Evolutionary conservation across 768 basidiomycete species (phyloP).

Genomic region (Tricholomella constricta): DNA sequence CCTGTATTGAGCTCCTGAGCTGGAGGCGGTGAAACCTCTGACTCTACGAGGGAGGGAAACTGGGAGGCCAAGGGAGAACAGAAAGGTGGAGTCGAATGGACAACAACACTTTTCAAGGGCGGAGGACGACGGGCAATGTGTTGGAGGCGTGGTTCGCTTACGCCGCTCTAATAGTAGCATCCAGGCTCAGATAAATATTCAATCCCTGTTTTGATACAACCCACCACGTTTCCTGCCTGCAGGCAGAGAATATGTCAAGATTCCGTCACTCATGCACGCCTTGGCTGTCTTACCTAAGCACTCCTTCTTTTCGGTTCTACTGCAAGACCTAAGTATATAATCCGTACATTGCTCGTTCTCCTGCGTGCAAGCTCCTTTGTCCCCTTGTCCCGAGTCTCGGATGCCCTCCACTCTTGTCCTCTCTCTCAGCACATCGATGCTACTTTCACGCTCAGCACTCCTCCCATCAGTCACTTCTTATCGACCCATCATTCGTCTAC

Average conservation of each 20-base stretch:
- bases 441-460: slow-evolving; percentile 11
- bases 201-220: slow-evolving; percentile 58
- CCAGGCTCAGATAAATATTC: slow-evolving; percentile 50
- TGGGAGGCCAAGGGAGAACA: slow-evolving; percentile 28
- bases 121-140: slow-evolving; percentile 45
- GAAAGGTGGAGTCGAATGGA: slow-evolving; percentile 47
- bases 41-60: slow-evolving; percentile 34
- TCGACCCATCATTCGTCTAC: slow-evolving; percentile 36
- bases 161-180: slow-evolving; percentile 38
- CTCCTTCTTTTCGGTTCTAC: slow-evolving; percentile 22
- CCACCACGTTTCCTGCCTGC: slow-evolving; percentile 79
- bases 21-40: slow-evolving; percentile 34
- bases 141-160: slow-evolving; percentile 57
- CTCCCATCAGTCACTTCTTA: slow-evolving; percentile 56
- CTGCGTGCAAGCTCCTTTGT: slow-evolving; percentile 3
- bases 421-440: not conserved
- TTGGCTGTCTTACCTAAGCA: slow-evolving; percentile 39
- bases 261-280: slow-evolving; percentile 30
- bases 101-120: slow-evolving; percentile 55
- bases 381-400: not conserved
- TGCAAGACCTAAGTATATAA: not conserved
- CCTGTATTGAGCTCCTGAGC: slow-evolving; percentile 33
- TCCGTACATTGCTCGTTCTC: not conserved
- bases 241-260: slow-evolving; percentile 55
- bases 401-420: not conserved